phyloP scores from a whole-genome alignment of 140 eudicot species.

The Ambrosia hybrid region DNA sequence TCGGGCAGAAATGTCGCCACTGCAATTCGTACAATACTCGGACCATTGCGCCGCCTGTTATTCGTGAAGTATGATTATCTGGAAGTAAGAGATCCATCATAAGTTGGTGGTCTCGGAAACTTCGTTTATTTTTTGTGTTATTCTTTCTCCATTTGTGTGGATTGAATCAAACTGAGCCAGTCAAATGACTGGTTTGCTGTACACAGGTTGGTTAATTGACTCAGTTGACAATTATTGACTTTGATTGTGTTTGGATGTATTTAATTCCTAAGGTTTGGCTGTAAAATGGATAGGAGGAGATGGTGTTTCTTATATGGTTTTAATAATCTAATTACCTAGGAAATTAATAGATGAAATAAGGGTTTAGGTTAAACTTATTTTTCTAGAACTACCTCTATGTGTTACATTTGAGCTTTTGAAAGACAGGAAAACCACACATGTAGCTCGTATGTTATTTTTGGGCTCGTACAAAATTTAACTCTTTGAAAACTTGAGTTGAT shows the following conservation, averaged over 20 bases:
- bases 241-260: not conserved
- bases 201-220: constrained; percentile 20
- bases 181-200: constrained; percentile 32
- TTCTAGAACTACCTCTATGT: too few species aligned
- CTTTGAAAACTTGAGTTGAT: too few species aligned
- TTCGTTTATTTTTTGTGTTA: constrained; percentile 24
- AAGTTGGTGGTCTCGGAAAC: constrained; percentile 13
- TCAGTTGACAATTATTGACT: not conserved
- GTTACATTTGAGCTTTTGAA: too few species aligned
- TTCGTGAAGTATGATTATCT: constrained; percentile 9
- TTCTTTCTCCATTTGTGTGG: constrained; percentile 42
- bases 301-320: too few species aligned
- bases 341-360: too few species aligned
- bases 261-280: not conserved
- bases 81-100: constrained; percentile 7
- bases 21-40: constrained; percentile 91
- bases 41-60: constrained; percentile 67
- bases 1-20: constrained; percentile 94
- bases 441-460: too few species aligned
- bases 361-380: too few species aligned
- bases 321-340: too few species aligned
- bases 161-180: constrained; percentile 22
- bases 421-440: too few species aligned
- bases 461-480: too few species aligned
- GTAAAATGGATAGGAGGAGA: too few species aligned